These are phyloP conservation scores for Notholithocarpus densiflorus DNA, from an alignment of 306 rosid genomes.

Conservation along the genomic window DNA sequence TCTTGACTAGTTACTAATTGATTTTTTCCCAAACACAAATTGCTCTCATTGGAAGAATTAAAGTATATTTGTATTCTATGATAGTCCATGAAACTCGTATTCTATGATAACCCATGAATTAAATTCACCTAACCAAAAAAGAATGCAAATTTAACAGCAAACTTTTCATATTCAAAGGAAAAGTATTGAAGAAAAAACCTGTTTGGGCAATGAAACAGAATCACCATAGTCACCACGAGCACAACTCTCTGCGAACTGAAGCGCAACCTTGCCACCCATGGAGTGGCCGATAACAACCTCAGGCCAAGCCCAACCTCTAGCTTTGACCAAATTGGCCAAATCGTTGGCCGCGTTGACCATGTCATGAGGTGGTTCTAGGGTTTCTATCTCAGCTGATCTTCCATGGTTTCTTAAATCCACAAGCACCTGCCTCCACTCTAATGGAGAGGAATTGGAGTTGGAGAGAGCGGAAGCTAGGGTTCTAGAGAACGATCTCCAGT, in stretches of 20 bases:
- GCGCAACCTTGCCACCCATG: slow-evolving; percentile 88
- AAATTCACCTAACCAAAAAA: not conserved
- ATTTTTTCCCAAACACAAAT: too few relatives aligned
- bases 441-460: slow-evolving; percentile 48
- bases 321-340: slow-evolving; percentile 63
- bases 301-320: slow-evolving; percentile 84
- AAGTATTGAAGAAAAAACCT: slow-evolving; percentile 44
- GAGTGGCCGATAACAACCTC: slow-evolving; percentile 92
- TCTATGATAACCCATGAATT: not conserved
- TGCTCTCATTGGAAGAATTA: too few relatives aligned
- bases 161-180: not conserved
- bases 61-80: too few relatives aligned
- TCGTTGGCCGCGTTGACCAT: slow-evolving; percentile 73
- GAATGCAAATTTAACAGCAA: not conserved
- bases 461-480: slow-evolving; percentile 58
- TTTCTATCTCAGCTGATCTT: slow-evolving; percentile 53
- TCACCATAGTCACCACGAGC: slow-evolving; percentile 64
- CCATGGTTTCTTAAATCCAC: slow-evolving; percentile 95
- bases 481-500: slow-evolving; percentile 85
- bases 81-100: not conserved
- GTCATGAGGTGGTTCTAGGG: slow-evolving; percentile 61
- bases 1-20: too few relatives aligned
- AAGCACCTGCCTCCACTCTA: slow-evolving; percentile 81
- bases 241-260: slow-evolving; percentile 65
- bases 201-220: slow-evolving; percentile 59